Conservation (phyloP, 208 protist species). For the Trypanosoma congolense region DNA sequence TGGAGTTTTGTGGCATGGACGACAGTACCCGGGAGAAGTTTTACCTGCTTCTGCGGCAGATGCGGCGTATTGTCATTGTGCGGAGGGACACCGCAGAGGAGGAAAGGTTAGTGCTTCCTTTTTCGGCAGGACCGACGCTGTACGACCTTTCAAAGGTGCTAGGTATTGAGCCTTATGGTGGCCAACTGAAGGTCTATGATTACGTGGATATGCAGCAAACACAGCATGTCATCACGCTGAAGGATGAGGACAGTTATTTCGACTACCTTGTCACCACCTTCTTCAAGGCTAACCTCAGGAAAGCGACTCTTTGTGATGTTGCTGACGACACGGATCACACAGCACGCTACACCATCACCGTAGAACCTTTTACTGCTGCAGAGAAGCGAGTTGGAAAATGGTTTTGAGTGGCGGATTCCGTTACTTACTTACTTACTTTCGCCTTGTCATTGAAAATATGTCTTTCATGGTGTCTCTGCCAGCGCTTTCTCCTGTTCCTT, state of each 20-base stretch:
- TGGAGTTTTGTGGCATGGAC: constrained; percentile 73
- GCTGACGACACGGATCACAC: constrained; percentile 72
- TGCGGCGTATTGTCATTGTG: constrained; percentile 73
- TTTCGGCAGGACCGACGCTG: constrained; percentile 57
- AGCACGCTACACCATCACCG: constrained; percentile 73
- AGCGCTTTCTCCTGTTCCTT: too few relatives aligned
- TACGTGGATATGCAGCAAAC: constrained; percentile 59
- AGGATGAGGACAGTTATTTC: constrained; percentile 77
- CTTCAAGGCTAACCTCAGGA: constrained; percentile 60
- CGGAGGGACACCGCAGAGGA: constrained; percentile 50
- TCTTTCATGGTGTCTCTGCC: too few relatives aligned
- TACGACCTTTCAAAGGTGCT: constrained; percentile 73
- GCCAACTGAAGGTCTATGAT: constrained; percentile 85
- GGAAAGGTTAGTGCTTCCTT: constrained; percentile 45
- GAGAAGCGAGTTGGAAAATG: constrained; percentile 65
- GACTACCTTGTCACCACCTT: constrained; percentile 74
- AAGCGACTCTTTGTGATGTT: constrained; percentile 55
- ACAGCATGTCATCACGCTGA: constrained; percentile 52
- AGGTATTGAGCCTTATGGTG: constrained; percentile 57
- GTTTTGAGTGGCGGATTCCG: constrained; percentile 43
- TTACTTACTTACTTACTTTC: too few relatives aligned
- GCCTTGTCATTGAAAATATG: too few relatives aligned
- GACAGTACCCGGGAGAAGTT: constrained; percentile 44
- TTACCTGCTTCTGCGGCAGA: constrained; percentile 66
- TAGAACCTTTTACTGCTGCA: constrained; percentile 63